Conservation (phyloP, 192 early-diverging fungal genomes). For the Chytriomyces confervae region DNA sequence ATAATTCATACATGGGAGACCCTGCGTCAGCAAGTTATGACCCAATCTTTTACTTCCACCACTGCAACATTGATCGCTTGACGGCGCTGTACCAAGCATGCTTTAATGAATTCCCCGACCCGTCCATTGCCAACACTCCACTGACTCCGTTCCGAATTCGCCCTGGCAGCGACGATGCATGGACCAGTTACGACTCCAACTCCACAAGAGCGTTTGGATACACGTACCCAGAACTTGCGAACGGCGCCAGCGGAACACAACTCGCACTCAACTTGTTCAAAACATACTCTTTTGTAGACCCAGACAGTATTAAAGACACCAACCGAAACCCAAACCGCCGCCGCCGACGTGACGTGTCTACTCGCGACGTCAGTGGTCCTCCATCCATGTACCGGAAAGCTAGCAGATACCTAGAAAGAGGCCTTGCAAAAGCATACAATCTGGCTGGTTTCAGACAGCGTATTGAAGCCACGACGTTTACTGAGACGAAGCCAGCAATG, state of each 20-base stretch:
- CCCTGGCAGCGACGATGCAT: neutral
- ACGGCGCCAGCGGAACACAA: neutral
- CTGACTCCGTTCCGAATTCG: slow-evolving; percentile 9
- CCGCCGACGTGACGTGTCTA: too few relatives aligned
- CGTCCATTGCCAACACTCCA: neutral
- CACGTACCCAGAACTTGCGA: slow-evolving; percentile 12
- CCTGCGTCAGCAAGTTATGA: neutral
- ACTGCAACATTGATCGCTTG: slow-evolving; percentile 23
- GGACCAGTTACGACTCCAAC: neutral
- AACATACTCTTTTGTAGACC: neutral
- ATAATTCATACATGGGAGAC: neutral
- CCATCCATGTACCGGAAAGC: too few relatives aligned
- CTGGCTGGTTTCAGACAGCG: too few relatives aligned
- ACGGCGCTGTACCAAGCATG: neutral
- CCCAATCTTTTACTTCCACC: slow-evolving; percentile 31
- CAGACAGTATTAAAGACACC: neutral
- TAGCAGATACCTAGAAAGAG: too few relatives aligned
- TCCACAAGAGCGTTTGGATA: neutral
- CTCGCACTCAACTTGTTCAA: neutral
- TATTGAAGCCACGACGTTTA: too few relatives aligned
- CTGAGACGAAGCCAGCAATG: neutral
- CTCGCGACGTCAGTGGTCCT: too few relatives aligned
- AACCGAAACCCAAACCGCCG: too few relatives aligned
- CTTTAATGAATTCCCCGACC: neutral
- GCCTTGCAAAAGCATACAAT: neutral